phyloP scores from a whole-genome alignment of 2,329 filamentous ascomycete species.

The Cylindrodendrum hubeiense region DNA sequence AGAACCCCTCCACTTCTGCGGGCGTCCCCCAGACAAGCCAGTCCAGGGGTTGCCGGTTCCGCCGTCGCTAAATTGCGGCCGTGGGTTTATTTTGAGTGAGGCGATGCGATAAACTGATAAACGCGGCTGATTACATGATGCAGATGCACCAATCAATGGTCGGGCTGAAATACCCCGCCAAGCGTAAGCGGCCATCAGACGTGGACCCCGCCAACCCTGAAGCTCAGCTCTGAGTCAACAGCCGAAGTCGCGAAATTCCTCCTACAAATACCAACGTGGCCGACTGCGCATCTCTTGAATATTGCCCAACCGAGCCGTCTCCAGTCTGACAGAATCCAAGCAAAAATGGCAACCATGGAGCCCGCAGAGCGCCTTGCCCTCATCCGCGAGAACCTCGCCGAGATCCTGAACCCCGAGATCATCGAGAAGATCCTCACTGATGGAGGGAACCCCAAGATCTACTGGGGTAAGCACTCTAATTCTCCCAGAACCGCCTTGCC shows the following conservation, averaged over 20 bases:
- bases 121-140: slow-evolving; percentile 17
- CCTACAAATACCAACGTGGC: slow-evolving; percentile 3
- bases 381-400: slow-evolving; percentile 84
- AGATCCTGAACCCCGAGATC: slow-evolving; percentile 87
- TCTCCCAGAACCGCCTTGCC: background rate
- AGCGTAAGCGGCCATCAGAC: slow-evolving; percentile 10
- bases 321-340: background rate
- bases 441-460: slow-evolving; percentile 80
- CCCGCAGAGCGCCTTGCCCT: slow-evolving; percentile 73
- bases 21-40: background rate
- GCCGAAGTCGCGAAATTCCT: slow-evolving; percentile 1
- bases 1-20: background rate
- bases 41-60: background rate
- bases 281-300: background rate
- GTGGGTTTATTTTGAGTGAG: background rate
- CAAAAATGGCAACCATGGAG: slow-evolving; percentile 19
- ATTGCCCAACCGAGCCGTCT: background rate
- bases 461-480: slow-evolving; percentile 73
- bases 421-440: slow-evolving; percentile 79
- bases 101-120: slow-evolving; percentile 17
- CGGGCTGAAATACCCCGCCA: slow-evolving; percentile 16
- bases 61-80: background rate
- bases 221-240: slow-evolving; percentile 23
- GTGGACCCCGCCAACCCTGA: slow-evolving; percentile 24
- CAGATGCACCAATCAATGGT: background rate